A percentile compares a stretch with the other conserved stretches of the same genome.
Conservation (phyloP, 345 rosid genomes). For the Arabidopsis suecica region DNA sequence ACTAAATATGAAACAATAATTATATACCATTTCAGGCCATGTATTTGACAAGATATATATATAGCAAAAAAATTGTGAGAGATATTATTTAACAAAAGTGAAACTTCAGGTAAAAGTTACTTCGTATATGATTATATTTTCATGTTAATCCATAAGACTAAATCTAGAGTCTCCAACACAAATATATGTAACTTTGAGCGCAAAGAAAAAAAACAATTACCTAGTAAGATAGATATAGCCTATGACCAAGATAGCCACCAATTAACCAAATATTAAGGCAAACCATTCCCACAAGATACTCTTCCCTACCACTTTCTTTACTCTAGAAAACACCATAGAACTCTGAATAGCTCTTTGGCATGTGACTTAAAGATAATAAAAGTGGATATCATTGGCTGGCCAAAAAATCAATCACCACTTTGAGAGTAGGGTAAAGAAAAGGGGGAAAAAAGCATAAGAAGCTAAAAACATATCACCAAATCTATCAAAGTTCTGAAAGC, state of each 20-base stretch:
- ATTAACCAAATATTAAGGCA: conserved; percentile 16
- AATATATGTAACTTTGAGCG: neutral
- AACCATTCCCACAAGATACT: neutral
- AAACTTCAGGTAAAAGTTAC: neutral
- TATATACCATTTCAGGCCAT: neutral
- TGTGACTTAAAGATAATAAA: conserved; percentile 27
- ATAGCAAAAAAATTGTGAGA: neutral
- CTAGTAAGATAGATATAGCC: neutral
- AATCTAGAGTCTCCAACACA: neutral
- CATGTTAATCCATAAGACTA: neutral
- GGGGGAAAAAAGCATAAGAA: neutral
- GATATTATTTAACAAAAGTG: neutral
- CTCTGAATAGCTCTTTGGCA: conserved; percentile 14
- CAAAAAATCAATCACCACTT: neutral
- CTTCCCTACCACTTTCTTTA: conserved; percentile 24
- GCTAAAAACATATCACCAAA: neutral
- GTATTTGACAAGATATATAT: neutral
- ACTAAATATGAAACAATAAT: neutral
- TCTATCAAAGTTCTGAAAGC: neutral
- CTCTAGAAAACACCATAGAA: conserved; percentile 6
- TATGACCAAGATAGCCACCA: neutral
- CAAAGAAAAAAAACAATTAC: neutral
- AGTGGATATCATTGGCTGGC: conserved; percentile 15
- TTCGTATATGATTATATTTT: neutral
- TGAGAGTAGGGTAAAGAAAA: neutral